These are phyloP conservation scores for Aspergillus sclerotiicarbonarius DNA, from an alignment of 495 filamentous ascomycete genomes.

Conservation along the genomic window DNA sequence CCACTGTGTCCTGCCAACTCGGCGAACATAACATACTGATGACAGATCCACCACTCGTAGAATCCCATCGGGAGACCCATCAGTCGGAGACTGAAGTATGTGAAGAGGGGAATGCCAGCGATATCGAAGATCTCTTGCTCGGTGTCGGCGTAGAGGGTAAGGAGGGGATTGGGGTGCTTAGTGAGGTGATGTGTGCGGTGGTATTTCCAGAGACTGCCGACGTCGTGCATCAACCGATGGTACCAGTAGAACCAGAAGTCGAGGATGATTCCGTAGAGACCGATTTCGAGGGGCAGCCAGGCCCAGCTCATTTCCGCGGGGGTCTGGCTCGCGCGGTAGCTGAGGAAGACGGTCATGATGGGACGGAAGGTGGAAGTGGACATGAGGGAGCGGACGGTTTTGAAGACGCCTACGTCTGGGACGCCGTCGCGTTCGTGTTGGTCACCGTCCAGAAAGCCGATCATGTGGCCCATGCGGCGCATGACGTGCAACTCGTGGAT, in stretches of 20 bases:
- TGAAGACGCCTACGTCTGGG: constrained; percentile 15
- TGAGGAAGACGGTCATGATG: constrained; percentile 17
- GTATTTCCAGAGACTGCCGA: constrained; percentile 19
- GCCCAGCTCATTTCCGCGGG: constrained; percentile 13
- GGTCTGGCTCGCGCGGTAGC: constrained; percentile 8
- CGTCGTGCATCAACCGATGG: constrained; percentile 20
- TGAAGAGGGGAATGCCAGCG: constrained; percentile 18
- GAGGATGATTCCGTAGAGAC: constrained; percentile 13
- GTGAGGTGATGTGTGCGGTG: constrained; percentile 23
- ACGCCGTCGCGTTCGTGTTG: constrained; percentile 16
- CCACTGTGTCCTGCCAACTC: constrained; percentile 21
- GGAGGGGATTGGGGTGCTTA: constrained; percentile 20
- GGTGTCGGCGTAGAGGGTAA: constrained; percentile 19
- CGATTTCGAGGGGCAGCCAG: constrained; percentile 16
- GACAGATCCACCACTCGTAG: constrained; percentile 23
- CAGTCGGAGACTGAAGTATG: constrained; percentile 14
- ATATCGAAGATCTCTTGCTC: constrained; percentile 23
- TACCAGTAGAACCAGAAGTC: constrained; percentile 19
- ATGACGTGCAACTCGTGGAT: constrained; percentile 13
- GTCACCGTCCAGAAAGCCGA: constrained; percentile 20
- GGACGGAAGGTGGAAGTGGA: constrained; percentile 14
- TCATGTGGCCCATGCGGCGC: constrained; percentile 15
- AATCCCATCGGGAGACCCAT: constrained; percentile 23
- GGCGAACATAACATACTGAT: constrained; percentile 19
- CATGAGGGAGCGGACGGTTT: constrained; percentile 14